These are phyloP conservation scores for Asterochloris sp. DNA, from an alignment of 139 green algal genomes.

Conservation along the genomic window DNA sequence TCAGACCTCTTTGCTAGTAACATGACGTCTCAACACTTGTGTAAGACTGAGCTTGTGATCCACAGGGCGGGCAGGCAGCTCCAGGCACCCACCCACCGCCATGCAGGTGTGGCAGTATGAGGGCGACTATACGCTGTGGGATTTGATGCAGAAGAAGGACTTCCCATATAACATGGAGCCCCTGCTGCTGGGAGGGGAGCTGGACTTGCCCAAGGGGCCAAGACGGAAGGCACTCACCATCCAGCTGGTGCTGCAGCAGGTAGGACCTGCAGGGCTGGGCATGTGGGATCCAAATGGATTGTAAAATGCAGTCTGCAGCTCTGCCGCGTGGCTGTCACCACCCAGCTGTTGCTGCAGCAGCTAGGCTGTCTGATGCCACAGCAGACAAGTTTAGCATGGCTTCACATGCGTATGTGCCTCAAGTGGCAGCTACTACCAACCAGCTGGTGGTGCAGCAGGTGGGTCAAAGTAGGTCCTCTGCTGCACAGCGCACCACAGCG, in stretches of 20 bases:
- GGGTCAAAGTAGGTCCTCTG: too few relatives aligned
- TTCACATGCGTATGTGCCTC: too few relatives aligned
- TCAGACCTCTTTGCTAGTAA: background rate
- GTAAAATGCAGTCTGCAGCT: too few relatives aligned
- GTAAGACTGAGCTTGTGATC: background rate
- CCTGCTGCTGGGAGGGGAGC: slow-evolving; percentile 67
- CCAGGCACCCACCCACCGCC: slow-evolving; percentile 35
- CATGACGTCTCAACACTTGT: background rate
- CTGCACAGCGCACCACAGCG: too few relatives aligned
- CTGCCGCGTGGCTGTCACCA: too few relatives aligned
- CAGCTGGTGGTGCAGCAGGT: too few relatives aligned
- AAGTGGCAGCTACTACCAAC: too few relatives aligned
- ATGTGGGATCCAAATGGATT: background rate
- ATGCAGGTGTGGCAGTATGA: slow-evolving; percentile 79
- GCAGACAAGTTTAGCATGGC: too few relatives aligned
- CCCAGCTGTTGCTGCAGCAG: too few relatives aligned
- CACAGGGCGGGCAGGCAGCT: slow-evolving; percentile 1
- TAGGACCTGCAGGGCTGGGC: background rate
- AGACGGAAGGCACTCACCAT: slow-evolving; percentile 33
- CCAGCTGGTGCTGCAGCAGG: slow-evolving; percentile 40
- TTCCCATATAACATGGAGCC: slow-evolving; percentile 92
- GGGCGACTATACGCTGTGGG: slow-evolving; percentile 68
- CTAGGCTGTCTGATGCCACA: too few relatives aligned
- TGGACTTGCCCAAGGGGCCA: slow-evolving; percentile 56
- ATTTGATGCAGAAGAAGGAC: slow-evolving; percentile 73